Base-by-base conservation (phyloP, 2,329 filamentous ascomycete species). In the Graphilbum fragrans region DNA sequence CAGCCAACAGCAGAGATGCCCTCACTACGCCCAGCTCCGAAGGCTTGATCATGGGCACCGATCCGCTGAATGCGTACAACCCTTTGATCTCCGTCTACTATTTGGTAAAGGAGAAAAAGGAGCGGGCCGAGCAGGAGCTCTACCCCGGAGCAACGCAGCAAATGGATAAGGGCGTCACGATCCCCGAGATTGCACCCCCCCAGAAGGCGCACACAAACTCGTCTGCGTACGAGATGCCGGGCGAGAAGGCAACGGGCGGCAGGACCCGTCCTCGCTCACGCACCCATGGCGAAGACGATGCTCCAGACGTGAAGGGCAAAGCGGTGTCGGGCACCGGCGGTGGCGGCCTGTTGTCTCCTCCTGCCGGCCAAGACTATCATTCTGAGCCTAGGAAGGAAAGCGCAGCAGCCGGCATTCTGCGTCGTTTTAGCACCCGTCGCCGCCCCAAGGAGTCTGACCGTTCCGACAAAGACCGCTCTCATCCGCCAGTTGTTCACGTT, bases 41-140 rank as follows among this genome's bases (percentile, higher is more conserved):
- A 58, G 84, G 82, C 4, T 69, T 96, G 17, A 79, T 86, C 49
- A 65, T 90, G 27, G 87, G 87, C 11, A 76, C 74, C 43, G 92
- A 98, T 54, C 88, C 92, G 1, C 65, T 94, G 44, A 96, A 96
- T 58, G 92, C 92, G 4, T 98, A 85, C 58, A 90, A 84, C 52
- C 92, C 92, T 8, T 67, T 96, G 14, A 70, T 96, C 8, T 96
- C 92, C 2, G 81, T 98, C 14, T 98, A 98, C 60, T 94, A 94
- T 54, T 73, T 98, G 3, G 92, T 94, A n/a, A 81, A 78, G 50
- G 92, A 98, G 65, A 96, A 96, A 63, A 77, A 86, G 48, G 86
- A 93, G 38, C 78, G 86, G 29, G 88, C 96, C 53, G 65, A 65
- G 41, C 48, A 54, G 22, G 61, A 67, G 29, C 45, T 64, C 20